Evolutionary conservation across 805 yeast genomes (phyloP).

Genomic region (Starmerella scarabaei): DNA sequence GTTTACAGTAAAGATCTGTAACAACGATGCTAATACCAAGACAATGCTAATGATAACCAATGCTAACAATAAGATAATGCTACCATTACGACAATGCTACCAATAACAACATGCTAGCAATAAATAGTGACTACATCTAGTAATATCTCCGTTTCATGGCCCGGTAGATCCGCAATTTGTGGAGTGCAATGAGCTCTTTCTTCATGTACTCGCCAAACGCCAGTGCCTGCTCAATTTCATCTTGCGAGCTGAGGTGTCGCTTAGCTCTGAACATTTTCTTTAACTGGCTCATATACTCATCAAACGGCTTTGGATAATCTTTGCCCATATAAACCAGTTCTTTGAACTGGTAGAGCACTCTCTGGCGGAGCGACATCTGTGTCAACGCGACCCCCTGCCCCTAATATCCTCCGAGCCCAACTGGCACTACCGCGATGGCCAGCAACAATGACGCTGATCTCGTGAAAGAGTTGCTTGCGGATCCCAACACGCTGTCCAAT

Average conservation of each 20-base stretch:
- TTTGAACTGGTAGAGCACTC: constrained; percentile 28
- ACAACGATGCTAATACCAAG: too few species aligned
- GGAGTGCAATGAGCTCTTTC: constrained; percentile 29
- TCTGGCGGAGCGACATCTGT: background rate
- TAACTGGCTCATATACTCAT: constrained; percentile 22
- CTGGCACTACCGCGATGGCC: background rate
- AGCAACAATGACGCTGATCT: constrained; percentile 12
- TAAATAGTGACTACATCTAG: too few species aligned
- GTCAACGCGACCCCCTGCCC: too few species aligned
- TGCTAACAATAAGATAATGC: too few species aligned
- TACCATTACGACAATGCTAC: too few species aligned
- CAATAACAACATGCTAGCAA: too few species aligned
- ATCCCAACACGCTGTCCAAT: constrained; percentile 26
- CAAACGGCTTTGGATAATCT: constrained; percentile 30
- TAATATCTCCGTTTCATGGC: constrained; percentile 27
- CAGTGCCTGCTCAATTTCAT: constrained; percentile 25
- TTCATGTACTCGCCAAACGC: constrained; percentile 29
- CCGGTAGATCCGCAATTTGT: constrained; percentile 27
- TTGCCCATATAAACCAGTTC: constrained; percentile 30
- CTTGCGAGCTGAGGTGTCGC: constrained; percentile 16
- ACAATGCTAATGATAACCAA: too few species aligned
- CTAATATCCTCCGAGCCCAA: too few species aligned
- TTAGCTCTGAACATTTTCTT: constrained; percentile 26
- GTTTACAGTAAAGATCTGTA: background rate
- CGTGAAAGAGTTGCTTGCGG: constrained; percentile 18